phyloP scores from a whole-genome alignment of 75 land plant species.

The Pseudotsuga menziesii region DNA sequence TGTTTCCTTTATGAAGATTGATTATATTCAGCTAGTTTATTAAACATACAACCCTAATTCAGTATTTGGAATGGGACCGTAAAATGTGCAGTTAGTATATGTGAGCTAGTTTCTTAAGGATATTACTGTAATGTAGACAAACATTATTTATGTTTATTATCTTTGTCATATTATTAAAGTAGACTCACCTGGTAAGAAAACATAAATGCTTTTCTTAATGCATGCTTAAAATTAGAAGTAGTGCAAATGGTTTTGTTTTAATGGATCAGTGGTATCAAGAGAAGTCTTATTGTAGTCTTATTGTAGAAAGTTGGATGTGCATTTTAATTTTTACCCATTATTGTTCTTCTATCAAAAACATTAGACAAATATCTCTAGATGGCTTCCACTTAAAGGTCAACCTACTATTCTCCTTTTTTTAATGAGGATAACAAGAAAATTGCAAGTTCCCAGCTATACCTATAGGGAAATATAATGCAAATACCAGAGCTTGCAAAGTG shows the following conservation, averaged over 20 bases:
- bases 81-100: background rate
- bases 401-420: too few species aligned
- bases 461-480: too few species aligned
- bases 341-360: too few species aligned
- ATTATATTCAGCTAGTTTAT: too few species aligned
- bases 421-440: too few species aligned
- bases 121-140: background rate
- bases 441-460: too few species aligned
- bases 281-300: background rate
- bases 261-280: background rate
- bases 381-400: too few species aligned
- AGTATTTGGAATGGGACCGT: background rate
- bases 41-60: background rate
- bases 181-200: background rate
- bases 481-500: too few species aligned
- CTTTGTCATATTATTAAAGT: background rate
- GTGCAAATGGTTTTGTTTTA: background rate
- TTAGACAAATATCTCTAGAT: too few species aligned
- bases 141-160: background rate
- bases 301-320: too few species aligned
- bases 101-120: background rate
- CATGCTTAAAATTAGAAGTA: background rate
- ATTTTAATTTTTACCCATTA: too few species aligned
- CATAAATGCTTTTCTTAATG: background rate
- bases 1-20: too few species aligned